Evolutionary conservation across 345 rosid species (phyloP).

Genomic region (Bretschneidera sinensis): DNA sequence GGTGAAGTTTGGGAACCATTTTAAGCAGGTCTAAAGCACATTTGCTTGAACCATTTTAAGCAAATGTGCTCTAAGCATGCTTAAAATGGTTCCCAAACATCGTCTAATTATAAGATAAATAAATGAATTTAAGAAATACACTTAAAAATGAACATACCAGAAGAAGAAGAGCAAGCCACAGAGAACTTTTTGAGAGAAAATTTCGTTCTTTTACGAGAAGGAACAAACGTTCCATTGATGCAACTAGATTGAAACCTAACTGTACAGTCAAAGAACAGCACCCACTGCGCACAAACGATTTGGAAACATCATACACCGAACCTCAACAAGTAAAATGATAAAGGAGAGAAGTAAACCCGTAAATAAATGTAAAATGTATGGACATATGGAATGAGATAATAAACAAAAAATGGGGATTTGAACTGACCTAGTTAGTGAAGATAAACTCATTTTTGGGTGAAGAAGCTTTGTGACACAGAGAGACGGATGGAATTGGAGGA

Average conservation of each 20-base stretch:
- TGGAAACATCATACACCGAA: background rate
- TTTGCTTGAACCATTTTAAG: too few relatives aligned
- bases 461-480: background rate
- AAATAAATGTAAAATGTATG: background rate
- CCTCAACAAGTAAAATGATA: background rate
- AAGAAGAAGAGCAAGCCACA: conserved; percentile 47
- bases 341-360: background rate
- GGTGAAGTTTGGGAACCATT: too few relatives aligned
- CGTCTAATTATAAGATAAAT: background rate
- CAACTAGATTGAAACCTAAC: conserved; percentile 32
- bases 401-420: background rate
- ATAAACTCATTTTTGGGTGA: conserved; percentile 19
- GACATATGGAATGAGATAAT: too few relatives aligned
- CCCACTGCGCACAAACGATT: conserved; percentile 21
- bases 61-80: too few relatives aligned
- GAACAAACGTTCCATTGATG: conserved; percentile 27
- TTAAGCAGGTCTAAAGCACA: too few relatives aligned
- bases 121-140: background rate
- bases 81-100: too few relatives aligned
- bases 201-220: conserved; percentile 24
- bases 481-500: too few relatives aligned
- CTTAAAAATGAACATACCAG: conserved; percentile 13
- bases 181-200: conserved; percentile 21
- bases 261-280: conserved; percentile 37
- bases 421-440: conserved; percentile 29